A percentile compares a stretch with the other conserved stretches of the same genome.
Evolutionary conservation across 108 stramenopile genomes (phyloP).

Genomic region (Mediolabrus comicus): DNA sequence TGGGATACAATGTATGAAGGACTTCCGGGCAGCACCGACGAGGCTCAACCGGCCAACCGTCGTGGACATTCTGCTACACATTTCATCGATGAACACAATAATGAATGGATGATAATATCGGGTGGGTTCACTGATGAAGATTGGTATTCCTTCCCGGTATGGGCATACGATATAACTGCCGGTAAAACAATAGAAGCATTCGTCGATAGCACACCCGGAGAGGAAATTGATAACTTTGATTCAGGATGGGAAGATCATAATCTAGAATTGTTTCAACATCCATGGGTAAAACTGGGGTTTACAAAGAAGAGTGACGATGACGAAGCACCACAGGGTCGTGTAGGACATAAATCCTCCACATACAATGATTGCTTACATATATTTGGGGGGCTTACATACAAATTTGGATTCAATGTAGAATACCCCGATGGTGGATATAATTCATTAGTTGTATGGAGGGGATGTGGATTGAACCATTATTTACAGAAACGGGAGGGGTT

Average conservation of each 20-base stretch:
- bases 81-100: slow-evolving; percentile 1
- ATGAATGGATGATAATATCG: slow-evolving; percentile 42
- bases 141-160: slow-evolving; percentile 45
- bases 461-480: slow-evolving; percentile 18
- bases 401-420: slow-evolving; percentile 33
- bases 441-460: slow-evolving; percentile 34
- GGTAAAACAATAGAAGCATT: not conserved
- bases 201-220: not conserved
- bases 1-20: not conserved
- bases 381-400: slow-evolving; percentile 45
- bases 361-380: slow-evolving; percentile 39
- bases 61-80: slow-evolving; percentile 19
- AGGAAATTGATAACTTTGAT: not conserved
- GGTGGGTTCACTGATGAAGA: slow-evolving; percentile 52
- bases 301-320: not conserved
- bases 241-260: not conserved
- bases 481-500: slow-evolving; percentile 12
- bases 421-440: not conserved
- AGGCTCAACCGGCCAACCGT: slow-evolving; percentile 11
- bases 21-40: not conserved
- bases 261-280: not conserved
- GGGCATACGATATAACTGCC: slow-evolving; percentile 40
- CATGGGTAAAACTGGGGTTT: slow-evolving; percentile 3
- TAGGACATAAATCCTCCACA: slow-evolving; percentile 39
- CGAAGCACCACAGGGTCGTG: slow-evolving; percentile 22